Conservation (phyloP, 306 rosid genomes). For the Cicer bijugum region DNA sequence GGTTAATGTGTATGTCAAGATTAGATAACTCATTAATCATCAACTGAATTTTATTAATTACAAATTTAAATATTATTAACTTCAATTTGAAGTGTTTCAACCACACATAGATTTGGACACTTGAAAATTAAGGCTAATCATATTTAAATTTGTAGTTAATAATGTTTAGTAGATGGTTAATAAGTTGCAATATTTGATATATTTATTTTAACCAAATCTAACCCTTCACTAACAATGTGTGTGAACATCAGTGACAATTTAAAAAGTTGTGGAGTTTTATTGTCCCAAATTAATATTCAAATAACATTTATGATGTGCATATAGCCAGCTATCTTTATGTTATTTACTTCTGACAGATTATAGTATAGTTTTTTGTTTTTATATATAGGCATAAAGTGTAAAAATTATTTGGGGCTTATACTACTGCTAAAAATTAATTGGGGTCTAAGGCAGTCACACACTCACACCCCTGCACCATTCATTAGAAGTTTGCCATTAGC, state of each 20-base stretch:
- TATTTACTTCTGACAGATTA: not conserved
- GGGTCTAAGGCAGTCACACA: too few species aligned
- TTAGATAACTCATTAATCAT: not conserved
- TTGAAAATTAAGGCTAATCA: not conserved
- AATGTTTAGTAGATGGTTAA: not conserved
- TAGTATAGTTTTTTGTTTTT: too few species aligned
- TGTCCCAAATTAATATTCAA: not conserved
- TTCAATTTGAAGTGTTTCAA: not conserved
- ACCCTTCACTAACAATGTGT: not conserved
- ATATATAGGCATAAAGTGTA: too few species aligned
- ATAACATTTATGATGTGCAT: not conserved
- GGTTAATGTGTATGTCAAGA: not conserved
- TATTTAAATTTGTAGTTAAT: not conserved
- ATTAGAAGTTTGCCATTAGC: not conserved
- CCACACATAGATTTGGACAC: not conserved
- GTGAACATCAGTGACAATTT: not conserved
- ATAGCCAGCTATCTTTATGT: not conserved
- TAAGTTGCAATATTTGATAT: not conserved
- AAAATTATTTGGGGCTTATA: too few species aligned
- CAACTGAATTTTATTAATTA: not conserved
- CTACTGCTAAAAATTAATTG: too few species aligned
- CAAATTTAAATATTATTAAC: not conserved
- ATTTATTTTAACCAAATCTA: not conserved
- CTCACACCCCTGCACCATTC: too few species aligned
- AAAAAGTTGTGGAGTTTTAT: not conserved